These are phyloP conservation scores for Chrysoporthe puriensis DNA, from an alignment of 2,329 filamentous ascomycete species.

Conservation along the genomic window DNA sequence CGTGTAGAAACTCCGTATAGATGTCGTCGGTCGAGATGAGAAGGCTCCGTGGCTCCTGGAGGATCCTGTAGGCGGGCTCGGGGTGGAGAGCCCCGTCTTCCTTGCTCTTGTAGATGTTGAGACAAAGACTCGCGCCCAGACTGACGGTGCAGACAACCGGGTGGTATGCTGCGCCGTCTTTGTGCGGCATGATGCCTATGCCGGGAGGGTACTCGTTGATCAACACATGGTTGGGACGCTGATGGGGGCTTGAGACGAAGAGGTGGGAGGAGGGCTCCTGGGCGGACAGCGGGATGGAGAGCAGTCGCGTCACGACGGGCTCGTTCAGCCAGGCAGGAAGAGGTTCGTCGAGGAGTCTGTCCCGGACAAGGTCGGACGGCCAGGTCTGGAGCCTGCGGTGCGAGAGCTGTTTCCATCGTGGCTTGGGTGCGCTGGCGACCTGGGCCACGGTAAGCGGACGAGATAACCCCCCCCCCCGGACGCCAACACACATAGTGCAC, in stretches of 20 bases:
- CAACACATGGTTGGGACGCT: slow-evolving; percentile 83
- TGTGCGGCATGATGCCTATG: slow-evolving; percentile 96
- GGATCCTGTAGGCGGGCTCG: slow-evolving; percentile 58
- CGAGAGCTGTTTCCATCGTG: slow-evolving; percentile 85
- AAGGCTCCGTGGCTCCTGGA: slow-evolving; percentile 84
- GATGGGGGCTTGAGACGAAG: slow-evolving; percentile 70
- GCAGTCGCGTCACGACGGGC: slow-evolving; percentile 68
- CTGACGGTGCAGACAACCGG: slow-evolving; percentile 91
- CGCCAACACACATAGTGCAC: slow-evolving; percentile 41
- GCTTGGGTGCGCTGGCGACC: slow-evolving; percentile 68
- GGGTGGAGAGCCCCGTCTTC: slow-evolving; percentile 61
- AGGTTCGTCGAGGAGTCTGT: slow-evolving; percentile 74
- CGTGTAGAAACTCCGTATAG: slow-evolving; percentile 74
- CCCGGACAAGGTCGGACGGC: slow-evolving; percentile 79
- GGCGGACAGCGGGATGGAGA: slow-evolving; percentile 49
- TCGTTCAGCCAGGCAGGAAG: slow-evolving; percentile 76
- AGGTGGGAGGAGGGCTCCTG: slow-evolving; percentile 37
- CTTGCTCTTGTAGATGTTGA: slow-evolving; percentile 73
- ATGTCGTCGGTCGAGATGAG: slow-evolving; percentile 71
- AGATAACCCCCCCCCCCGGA: background rate
- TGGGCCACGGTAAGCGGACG: slow-evolving; percentile 37
- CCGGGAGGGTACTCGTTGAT: slow-evolving; percentile 90
- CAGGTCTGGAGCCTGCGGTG: slow-evolving; percentile 89
- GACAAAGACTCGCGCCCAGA: slow-evolving; percentile 74
- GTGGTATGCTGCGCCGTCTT: slow-evolving; percentile 87